Conservation (phyloP, 139 green algal species). For the Yamagishiella unicocca region DNA sequence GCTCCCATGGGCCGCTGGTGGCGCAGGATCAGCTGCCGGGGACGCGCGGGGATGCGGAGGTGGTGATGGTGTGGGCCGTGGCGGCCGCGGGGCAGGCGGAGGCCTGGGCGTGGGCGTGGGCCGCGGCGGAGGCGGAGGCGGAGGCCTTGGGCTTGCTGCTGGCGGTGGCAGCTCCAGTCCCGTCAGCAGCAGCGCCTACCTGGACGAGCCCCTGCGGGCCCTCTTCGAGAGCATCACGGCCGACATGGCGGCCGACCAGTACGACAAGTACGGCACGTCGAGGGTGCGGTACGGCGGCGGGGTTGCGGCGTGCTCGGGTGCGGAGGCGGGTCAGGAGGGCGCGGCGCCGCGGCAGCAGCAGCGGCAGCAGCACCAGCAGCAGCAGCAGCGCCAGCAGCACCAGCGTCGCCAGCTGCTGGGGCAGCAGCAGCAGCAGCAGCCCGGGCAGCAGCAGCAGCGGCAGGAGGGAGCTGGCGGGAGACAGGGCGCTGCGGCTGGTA, state of each 20-base stretch:
- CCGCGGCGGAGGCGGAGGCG: background rate
- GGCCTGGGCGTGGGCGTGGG: background rate
- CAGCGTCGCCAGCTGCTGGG: background rate
- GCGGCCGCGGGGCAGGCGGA: background rate
- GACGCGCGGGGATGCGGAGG: background rate
- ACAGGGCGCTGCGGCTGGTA: no score
- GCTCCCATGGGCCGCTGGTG: no score
- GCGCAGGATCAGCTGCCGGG: background rate
- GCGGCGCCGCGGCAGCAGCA: background rate
- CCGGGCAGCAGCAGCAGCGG: background rate
- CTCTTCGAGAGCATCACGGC: background rate
- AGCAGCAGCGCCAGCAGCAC: background rate
- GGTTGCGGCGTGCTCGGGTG: no score
- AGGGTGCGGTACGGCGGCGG: background rate
- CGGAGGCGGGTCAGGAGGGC: no score
- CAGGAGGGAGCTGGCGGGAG: no score
- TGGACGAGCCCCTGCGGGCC: conserved; percentile 4
- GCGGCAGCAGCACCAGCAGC: background rate
- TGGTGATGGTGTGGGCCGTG: background rate
- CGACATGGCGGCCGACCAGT: conserved; percentile 5
- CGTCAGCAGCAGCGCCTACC: background rate
- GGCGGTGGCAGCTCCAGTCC: background rate
- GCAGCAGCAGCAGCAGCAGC: no score
- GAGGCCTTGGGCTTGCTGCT: background rate
- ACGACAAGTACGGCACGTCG: background rate